Base-by-base conservation (phyloP, 2,329 filamentous ascomycete genomes). In the Biscogniauxia marginata region DNA sequence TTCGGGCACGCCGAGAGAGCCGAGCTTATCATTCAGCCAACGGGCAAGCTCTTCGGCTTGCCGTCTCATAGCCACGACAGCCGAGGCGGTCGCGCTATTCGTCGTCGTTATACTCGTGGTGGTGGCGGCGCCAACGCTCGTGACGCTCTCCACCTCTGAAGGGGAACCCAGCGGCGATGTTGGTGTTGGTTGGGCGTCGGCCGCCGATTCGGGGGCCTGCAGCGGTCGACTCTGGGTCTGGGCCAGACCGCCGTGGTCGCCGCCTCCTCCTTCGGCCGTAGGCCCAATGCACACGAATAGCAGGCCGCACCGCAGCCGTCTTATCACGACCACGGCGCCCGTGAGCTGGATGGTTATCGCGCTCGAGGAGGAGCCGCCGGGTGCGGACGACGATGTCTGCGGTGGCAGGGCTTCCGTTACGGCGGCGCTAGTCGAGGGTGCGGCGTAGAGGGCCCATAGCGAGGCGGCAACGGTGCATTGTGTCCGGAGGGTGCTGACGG, bases 401-500 rank as follows among this genome's bases (percentile, higher is more conserved):
- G 62, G 46, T 16, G 76, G 75, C 5, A 80, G 68, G 1, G 78
- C 74, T 11, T 75, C 73, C 34, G 75, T 70, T 5, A 82, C 70
- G 52, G 74, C 69, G 49, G 71, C 65, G 23, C 74, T 74, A 11
- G 75, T 74, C 21, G 75, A 73, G 4, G 67, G 63, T 7, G 72
- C 65, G 44, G 79, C 75, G 70, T 87, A 84, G 46, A 86, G 78
- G 19, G 78, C 75, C 75, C 84, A 85, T 19, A 87, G 78, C 5
- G 81, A 84, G 56, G 83, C 82, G 45, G 85, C 85, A 57, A 87
- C 82, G 56, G 84, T 87, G 64, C 82, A 83, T 69, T 87, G 84
- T 8, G 82, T 84, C 65, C 85, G 84, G 43, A 88, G 79, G 19
- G 78, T 74, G 57, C 79, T 74, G 63, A 85, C 82, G 49, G 84